Evolutionary conservation across 2,329 filamentous ascomycete genomes (phyloP), one percentile per base, ranked within the genome.

Genomic region (Alternaria hordeiaustralica): DNA sequence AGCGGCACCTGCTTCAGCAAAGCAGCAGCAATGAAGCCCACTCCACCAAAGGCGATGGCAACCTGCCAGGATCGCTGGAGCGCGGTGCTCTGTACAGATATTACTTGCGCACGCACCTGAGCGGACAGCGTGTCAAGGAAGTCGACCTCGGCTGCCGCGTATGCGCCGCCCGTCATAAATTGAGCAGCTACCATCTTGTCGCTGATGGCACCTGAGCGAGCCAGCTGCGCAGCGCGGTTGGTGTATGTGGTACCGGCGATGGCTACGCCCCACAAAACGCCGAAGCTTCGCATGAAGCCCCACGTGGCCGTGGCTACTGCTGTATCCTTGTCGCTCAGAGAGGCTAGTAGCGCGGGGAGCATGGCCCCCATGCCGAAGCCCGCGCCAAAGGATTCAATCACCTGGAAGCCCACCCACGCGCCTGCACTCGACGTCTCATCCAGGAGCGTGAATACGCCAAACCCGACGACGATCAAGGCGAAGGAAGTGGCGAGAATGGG

Each of bases 221-320:
- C 36, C 18, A 47, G 21, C 44, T 47, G 44, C 12, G 44, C 44
- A 23, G 44, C 44, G 3, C 44, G 44, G 44, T 20, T 47, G 44
- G 44, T 72, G 61, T 71, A 73, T 13, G 69, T 58, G 20, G 69
- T 54, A 1, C 54, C 43, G 3, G 66, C 64, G 3, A 75, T 60
- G 1, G 69, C 66, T 5, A 67, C 43, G n/a, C 70, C 71, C 71
- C 70, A 75, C 2, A 75, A 25, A 21, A 51, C 61, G 1, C 70
- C 70, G 43, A 72, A 70, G n/a, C 41, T 61, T 6, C 70, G 54
- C 3, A 74, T 7, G 43, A 75, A 75, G 1, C 55, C 49, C 23
- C 58, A 71, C 9, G 56, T 47, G 4, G 51, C 69, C 1, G 67
- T 65, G 3, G 66, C 26, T 7, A 33, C n/a, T 4, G 69, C 71